phyloP scores from a whole-genome alignment of 2,329 filamentous ascomycete species.

The Albophoma yamanashiensis region DNA sequence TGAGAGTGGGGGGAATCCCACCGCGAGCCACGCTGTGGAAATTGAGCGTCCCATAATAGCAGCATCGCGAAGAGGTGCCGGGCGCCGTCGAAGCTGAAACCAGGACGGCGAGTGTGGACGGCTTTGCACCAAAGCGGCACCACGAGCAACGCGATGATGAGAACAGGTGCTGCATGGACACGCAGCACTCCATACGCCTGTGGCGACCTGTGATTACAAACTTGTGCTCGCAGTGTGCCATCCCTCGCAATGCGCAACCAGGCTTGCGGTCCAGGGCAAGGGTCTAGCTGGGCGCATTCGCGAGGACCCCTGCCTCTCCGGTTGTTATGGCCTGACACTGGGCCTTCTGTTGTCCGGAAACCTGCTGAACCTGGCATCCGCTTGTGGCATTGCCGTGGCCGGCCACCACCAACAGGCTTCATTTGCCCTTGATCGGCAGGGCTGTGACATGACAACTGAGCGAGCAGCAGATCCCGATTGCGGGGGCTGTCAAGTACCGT shows the following conservation, averaged over 20 bases:
- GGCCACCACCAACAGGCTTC: not conserved
- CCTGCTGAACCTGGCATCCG: not conserved
- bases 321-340: not conserved
- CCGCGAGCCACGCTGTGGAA: not conserved
- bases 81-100: not conserved
- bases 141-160: not conserved
- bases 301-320: not conserved
- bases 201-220: not conserved
- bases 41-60: not conserved
- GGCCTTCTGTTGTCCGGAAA: not conserved
- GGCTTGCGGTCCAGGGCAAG: not conserved
- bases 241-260: not conserved
- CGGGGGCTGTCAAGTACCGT: not conserved
- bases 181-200: not conserved
- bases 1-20: not conserved
- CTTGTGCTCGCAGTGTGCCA: not conserved
- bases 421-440: not conserved
- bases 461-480: slow-evolving; percentile 2
- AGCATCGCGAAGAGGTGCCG: not conserved
- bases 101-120: not conserved
- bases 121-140: not conserved
- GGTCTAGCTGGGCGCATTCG: not conserved
- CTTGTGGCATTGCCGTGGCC: not conserved
- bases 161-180: not conserved
- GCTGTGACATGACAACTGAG: not conserved